Base-by-base conservation (phyloP, 1,139 yeast species). In the Suhomyces kunorum region DNA sequence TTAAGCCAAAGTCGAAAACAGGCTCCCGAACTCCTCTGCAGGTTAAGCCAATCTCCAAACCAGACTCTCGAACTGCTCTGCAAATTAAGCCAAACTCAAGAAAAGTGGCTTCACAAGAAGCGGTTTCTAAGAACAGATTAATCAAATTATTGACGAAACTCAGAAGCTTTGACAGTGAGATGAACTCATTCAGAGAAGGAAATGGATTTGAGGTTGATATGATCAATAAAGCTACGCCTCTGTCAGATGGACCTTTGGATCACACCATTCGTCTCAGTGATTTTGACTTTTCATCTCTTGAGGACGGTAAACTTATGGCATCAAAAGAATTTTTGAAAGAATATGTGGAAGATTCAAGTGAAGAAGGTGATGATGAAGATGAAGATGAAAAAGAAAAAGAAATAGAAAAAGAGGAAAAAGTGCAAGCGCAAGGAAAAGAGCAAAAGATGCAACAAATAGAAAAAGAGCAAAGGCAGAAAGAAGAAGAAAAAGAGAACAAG, bases 141-240 rank as follows among this genome's bases (percentile, higher is more conserved):
- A 18, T 8, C 9, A 16, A 27, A 7, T 22, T 36, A 9, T 28
- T 36, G n/a, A 31, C 24, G 9, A 37, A 17, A 17, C 29, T 37
- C 6, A 16, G 30, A 32, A 15, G 27, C 2, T 28, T 32, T 23
- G 36, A 37, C 13, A 12, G 22, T 3, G 32, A 28, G 16, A 13
- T 34, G 23, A 20, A 28, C 8, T 14, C 43, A 32, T 29, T 22
- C 36, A 16, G 36, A 32, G 20, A 17, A 24, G 34, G 28, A 11
- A 22, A 22, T 13, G 34, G 28, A 32, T 16, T 22, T 23, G 34
- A 32, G 6, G 28, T 23, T 15, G 28, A 32, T 15, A n/a, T 19
- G 32, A 12, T 29, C 3, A 15, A 19, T n/a, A 32, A 15, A 15
- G 11, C 28, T n/a, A 23, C 12, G 6, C 9, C 18, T 8, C 27